Evolutionary conservation across 2,329 filamentous ascomycete species (phyloP), one percentile per base, ranked within the genome.

Genomic region (Coniochaeta ligniaria): DNA sequence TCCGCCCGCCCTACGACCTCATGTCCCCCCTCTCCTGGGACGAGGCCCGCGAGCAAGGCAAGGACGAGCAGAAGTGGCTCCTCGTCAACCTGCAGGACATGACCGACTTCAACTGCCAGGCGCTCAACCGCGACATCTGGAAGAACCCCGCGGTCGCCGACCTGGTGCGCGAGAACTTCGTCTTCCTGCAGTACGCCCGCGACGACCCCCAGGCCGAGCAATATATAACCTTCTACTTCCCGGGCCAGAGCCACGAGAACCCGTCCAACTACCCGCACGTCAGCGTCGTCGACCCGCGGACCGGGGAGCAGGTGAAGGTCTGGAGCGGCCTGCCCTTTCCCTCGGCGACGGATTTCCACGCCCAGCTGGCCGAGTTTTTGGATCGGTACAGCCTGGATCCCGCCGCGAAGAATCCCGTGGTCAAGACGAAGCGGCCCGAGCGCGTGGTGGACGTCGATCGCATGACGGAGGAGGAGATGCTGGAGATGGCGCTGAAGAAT

Each of bases 381-480:
- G 95, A 98, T 71, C 86, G 95, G 26, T 99, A 98, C 77, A 97
- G 93, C 71, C 80, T 99, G 58, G 91, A 90, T 33, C 85, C 86
- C 52, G 89, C 91, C 69, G 94, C 89, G 71, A 96, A 96, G 77
- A 99, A 99, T 70, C 95, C 95, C 0, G 92, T 99, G 5, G 89
- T 92, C 59, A 91, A 91, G 73, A 81, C 87, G 3, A 89, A 92
- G 70, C 82, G 82, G 60, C 79, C 84, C 54, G 88, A 88, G 60
- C 63, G 63, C 70, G 80, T 84, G 58, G 81, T 90, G 60, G 91
- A 94, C 65, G 84, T 97, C 1, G 89, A 90, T 61, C 86, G 90
- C 43, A 94, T 99, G 88, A 96, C 92, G 0, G 95, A 99, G 71
- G 93, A 98, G 57, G 93, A 99, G 76, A 96, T 96, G 92, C 78